phyloP scores from a whole-genome alignment of 2,329 filamentous ascomycete species.

The Mycosphaerelloides madeirae region DNA sequence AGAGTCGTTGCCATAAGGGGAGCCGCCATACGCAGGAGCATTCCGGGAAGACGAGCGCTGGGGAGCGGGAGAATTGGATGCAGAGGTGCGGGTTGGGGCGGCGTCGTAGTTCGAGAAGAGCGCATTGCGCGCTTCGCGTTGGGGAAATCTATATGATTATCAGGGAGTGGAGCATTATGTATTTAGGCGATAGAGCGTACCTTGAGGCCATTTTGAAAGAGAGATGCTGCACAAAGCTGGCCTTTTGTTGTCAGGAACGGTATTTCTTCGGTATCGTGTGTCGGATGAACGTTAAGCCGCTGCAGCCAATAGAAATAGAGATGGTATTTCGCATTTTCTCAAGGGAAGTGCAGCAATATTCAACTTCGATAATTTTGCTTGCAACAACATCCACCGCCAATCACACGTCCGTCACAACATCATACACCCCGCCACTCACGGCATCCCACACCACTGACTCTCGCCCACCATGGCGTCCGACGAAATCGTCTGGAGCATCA shows the following conservation, averaged over 20 bases:
- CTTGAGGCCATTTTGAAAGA: constrained; percentile 9
- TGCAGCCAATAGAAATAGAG: no score
- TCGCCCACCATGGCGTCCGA: constrained; percentile 68
- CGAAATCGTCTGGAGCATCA: constrained; percentile 96
- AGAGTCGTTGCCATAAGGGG: constrained; percentile 17
- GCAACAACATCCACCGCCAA: no score
- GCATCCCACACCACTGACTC: background rate
- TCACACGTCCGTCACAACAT: no score
- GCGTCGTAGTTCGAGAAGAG: constrained; percentile 38
- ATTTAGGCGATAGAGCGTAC: constrained; percentile 1
- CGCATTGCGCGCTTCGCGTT: constrained; percentile 38
- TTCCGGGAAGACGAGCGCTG: constrained; percentile 20
- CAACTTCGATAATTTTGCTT: no score
- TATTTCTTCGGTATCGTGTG: no score
- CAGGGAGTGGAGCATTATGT: background rate
- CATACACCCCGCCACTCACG: no score
- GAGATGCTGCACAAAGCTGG: background rate
- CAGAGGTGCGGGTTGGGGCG: constrained; percentile 26
- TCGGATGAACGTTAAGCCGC: no score
- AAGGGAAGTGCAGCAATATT: no score
- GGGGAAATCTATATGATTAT: constrained; percentile 20
- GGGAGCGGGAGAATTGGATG: constrained; percentile 24
- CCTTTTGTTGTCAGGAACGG: no score
- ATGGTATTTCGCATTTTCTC: no score
- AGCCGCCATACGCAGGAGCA: constrained; percentile 18